Base-by-base conservation (phyloP, 2,329 filamentous ascomycete species). In the Apiospora rasikravindrae region DNA sequence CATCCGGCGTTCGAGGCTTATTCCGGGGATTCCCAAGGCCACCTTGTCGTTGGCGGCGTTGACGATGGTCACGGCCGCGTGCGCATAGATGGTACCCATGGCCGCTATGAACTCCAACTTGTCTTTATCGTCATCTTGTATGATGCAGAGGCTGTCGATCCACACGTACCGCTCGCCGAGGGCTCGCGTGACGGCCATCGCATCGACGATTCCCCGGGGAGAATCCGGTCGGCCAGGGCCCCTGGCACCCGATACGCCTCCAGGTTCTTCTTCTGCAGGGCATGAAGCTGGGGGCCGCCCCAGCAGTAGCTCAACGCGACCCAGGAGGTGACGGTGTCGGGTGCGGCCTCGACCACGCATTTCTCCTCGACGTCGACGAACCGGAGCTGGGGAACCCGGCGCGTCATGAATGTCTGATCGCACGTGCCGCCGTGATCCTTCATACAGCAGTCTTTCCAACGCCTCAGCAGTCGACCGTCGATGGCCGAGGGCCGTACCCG, bases 191-290 rank as follows among this genome's bases (percentile, higher is more conserved):
- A 73, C 45, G 10, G 29, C 16, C 13, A 73, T 53, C 4, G 69
- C 72, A 40, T 73, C 70, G 8, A 26, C 24, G 47, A 64, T 53
- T 19, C 49, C 70, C 33, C 57, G n/a, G 33, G 61, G 70, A 71
- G 45, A 45, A 45, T 22, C 45, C 5, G 26, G 77, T 77, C 26
- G 79, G 79, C 69, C 16, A 70, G 26, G 22, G 69, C n/a, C 6
- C 69, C 69, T 61, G 44, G 67, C 42, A 29, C 22, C 22, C 29
- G 42, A 24, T 69, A 69, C 5, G 16, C 29, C 7, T 47, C 22
- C 11, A 51, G 19, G 42, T 69, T 69, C n/a, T 24, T 47, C 13
- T 4, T 47, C 22, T 69, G 67, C 24, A 69, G 67, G 14, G 67
- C 40, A 24, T 69, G 67, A 4, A 45, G 37, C 42, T 69, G 67